Evolutionary conservation across 1,139 yeast species (phyloP), one percentile per base, ranked within the genome.

Genomic region (Hyphopichia burtonii): DNA sequence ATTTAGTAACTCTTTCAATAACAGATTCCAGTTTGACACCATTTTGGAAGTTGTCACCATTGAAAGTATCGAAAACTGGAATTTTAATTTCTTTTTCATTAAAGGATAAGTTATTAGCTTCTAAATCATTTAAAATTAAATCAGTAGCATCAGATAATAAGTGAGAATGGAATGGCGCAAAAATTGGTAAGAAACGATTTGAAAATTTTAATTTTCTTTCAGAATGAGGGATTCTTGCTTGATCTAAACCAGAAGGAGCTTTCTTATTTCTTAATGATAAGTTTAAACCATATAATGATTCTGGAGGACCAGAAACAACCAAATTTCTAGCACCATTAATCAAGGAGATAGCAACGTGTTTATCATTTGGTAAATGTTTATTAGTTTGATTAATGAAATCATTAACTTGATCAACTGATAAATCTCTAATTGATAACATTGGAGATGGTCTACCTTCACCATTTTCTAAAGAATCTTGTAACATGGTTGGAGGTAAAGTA

Each of bases 371-470:
- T 68, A 93, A 81, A 69, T 91, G 98, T 61, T 85, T 80, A 72
- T 93, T 93, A 47, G 99, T 93, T 66, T 82, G 82, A 49, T 83
- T 85, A 53, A 93, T 88, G 61, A 78, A 89, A 44, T 66, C 65
- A 65, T 89, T 86, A 45, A 93, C 94, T 68, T 88, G 91, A 34
- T 80, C 82, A 54, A 77, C 73, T 28, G 95, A 77, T 59, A 93
- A 78, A 63, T 91, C 97, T 65, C 96, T 83, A 49, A 93, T 80
- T 12, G 97, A 86, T 63, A 93, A 80, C 99, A 93, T 93, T 51
- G 99, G 99, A 51, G 96, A 85, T 51, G 99, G 99, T 59, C 82
- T 78, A 54, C 99, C 99, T 74, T 93, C 99, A 55, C 93, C 94
- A 60, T 90, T 85, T 58, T 88, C 94, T 61, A 87, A 82, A 31